These are phyloP conservation scores for Lachnellula occidentalis DNA, from an alignment of 2,329 filamentous ascomycete species.

Conservation along the genomic window DNA sequence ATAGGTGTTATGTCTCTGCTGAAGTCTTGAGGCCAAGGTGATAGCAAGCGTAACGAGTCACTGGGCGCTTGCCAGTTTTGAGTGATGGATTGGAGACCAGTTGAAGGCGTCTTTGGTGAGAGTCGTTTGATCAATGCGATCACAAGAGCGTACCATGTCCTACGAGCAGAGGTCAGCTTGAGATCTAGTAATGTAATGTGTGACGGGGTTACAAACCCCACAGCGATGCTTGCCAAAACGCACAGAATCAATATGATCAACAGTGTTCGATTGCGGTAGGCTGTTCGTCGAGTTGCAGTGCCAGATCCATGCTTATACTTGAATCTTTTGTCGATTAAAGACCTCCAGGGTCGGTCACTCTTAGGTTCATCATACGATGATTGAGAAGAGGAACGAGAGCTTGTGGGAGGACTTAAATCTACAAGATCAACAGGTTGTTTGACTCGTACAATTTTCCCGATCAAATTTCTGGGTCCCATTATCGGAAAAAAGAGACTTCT, in stretches of 20 bases:
- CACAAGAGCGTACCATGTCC: slow-evolving; percentile 10
- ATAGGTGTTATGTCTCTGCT: slow-evolving; percentile 7
- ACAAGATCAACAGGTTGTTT: background rate
- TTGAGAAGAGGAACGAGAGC: background rate
- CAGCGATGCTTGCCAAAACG: background rate
- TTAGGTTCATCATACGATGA: background rate
- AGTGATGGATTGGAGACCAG: slow-evolving; percentile 8
- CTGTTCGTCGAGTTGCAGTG: background rate
- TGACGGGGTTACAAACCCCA: background rate
- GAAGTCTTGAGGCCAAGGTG: slow-evolving; percentile 12
- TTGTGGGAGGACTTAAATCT: background rate
- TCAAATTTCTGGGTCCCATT: background rate
- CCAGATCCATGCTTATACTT: background rate
- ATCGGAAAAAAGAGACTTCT: background rate
- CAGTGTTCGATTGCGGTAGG: background rate
- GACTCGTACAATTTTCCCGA: background rate
- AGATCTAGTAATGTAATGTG: background rate
- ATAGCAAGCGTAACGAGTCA: background rate
- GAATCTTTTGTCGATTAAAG: background rate
- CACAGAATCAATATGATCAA: background rate
- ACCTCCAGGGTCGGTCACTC: background rate
- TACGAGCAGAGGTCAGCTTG: background rate
- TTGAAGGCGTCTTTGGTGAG: slow-evolving; percentile 1
- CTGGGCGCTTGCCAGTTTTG: slow-evolving; percentile 9
- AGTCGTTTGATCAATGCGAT: slow-evolving; percentile 10